Percentiles rank a stretch among this genome's conserved stretches.
Conservation (phyloP, 1,284 basidiomycete genomes). For the Clitocybe nebularis region DNA sequence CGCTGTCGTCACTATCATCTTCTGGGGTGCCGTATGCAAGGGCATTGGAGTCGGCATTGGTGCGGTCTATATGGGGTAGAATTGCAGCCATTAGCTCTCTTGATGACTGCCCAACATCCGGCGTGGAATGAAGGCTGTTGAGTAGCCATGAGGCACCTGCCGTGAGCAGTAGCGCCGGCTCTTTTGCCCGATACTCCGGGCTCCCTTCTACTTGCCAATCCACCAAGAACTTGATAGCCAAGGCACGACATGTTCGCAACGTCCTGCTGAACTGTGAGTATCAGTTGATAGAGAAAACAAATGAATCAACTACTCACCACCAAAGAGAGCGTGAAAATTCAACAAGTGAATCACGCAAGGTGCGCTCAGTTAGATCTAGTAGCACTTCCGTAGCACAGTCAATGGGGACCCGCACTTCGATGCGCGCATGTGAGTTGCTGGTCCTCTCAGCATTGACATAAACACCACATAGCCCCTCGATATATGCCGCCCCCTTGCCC, state of each 20-base stretch:
- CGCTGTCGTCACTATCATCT: constrained; percentile 5
- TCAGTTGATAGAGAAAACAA: not conserved
- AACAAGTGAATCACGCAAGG: constrained; percentile 11
- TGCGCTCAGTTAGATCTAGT: constrained; percentile 1
- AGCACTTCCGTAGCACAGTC: constrained; percentile 5
- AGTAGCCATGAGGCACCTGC: not conserved
- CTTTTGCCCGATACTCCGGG: not conserved
- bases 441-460: constrained; percentile 4
- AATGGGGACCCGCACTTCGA: constrained; percentile 14
- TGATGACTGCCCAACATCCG: not conserved
- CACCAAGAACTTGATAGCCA: constrained; percentile 14
- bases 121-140: constrained; percentile 7
- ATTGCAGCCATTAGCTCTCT: constrained; percentile 1
- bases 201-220: constrained; percentile 15
- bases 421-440: constrained; percentile 9
- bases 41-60: constrained; percentile 8
- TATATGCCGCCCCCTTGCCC: constrained; percentile 6
- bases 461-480: constrained; percentile 5
- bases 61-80: constrained; percentile 6
- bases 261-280: constrained; percentile 6
- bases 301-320: constrained; percentile 18
- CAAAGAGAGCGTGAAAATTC: constrained; percentile 11
- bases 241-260: constrained; percentile 9
- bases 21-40: constrained; percentile 5
- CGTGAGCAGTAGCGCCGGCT: constrained; percentile 3